phyloP scores from a whole-genome alignment of 768 basidiomycete species.

The Tubosaeta sp. region DNA sequence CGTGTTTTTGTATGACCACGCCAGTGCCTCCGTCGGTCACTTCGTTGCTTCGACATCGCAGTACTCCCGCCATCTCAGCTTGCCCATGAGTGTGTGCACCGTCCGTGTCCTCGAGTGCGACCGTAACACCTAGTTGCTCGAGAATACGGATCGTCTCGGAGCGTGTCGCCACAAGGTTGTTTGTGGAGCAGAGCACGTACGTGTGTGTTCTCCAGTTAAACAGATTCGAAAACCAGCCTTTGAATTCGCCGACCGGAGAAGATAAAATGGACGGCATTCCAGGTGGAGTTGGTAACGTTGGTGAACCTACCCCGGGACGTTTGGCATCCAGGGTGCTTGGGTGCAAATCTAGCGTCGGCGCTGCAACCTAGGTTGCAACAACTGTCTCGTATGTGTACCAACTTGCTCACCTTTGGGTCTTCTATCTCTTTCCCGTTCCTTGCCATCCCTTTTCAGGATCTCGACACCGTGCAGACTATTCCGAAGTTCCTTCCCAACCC shows the following conservation, averaged over 20 bases:
- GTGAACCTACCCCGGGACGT: constrained; percentile 48
- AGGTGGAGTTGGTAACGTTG: constrained; percentile 39
- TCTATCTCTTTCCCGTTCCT: constrained; percentile 46
- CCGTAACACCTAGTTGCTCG: constrained; percentile 56
- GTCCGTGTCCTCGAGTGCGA: constrained; percentile 52
- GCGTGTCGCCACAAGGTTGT: constrained; percentile 58
- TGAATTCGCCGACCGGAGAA: constrained; percentile 79
- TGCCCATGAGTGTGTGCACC: constrained; percentile 27
- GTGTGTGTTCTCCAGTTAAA: constrained; percentile 84
- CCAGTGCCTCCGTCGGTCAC: constrained; percentile 36
- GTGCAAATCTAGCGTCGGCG: constrained; percentile 53
- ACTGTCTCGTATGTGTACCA: background rate
- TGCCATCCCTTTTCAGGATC: constrained; percentile 30
- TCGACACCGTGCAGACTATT: constrained; percentile 41
- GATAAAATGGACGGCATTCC: constrained; percentile 43
- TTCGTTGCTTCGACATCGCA: constrained; percentile 54
- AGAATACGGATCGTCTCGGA: constrained; percentile 60
- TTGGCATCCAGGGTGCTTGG: constrained; percentile 38
- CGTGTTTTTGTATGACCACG: constrained; percentile 59
- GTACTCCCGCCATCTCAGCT: constrained; percentile 29
- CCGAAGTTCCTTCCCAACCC: constrained; percentile 47
- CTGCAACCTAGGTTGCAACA: constrained; percentile 30
- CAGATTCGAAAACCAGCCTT: constrained; percentile 92
- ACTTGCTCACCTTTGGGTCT: constrained; percentile 47
- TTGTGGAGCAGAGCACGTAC: constrained; percentile 51